Conservation (phyloP, 1,284 basidiomycete genomes). For the Moesziomyces antarcticus region DNA sequence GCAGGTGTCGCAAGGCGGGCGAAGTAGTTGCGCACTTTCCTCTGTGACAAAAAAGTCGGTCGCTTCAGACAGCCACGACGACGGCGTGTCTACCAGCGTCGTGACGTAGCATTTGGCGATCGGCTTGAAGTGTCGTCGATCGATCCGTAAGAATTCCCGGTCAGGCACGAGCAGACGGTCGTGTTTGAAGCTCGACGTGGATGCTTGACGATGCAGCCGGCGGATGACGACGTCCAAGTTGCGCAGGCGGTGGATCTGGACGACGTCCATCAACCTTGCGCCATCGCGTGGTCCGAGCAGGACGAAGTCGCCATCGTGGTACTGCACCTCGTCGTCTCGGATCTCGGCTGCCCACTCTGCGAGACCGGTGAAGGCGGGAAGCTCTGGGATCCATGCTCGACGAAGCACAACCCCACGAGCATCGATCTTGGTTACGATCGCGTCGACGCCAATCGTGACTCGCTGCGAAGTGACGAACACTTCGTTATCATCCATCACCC, state of each 20-base stretch:
- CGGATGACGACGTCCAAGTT: slow-evolving; percentile 6
- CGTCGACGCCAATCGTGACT: neutral
- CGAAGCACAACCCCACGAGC: slow-evolving; percentile 4
- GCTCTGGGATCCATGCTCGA: slow-evolving; percentile 11
- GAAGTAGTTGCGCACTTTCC: slow-evolving; percentile 1
- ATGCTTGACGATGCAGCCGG: slow-evolving; percentile 6
- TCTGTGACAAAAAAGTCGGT: slow-evolving; percentile 15
- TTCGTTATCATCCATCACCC: slow-evolving; percentile 5
- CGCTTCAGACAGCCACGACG: slow-evolving; percentile 5
- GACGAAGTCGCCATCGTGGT: slow-evolving; percentile 46
- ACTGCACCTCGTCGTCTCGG: neutral
- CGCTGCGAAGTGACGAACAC: neutral
- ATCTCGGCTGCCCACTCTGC: slow-evolving; percentile 7
- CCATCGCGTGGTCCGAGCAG: slow-evolving; percentile 1
- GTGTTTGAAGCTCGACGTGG: slow-evolving; percentile 14
- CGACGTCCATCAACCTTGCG: slow-evolving; percentile 10
- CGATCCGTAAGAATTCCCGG: neutral
- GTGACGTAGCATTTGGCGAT: slow-evolving; percentile 18
- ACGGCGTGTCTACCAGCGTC: neutral
- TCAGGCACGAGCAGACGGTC: slow-evolving; percentile 22
- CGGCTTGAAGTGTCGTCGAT: neutral
- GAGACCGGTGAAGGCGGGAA: slow-evolving; percentile 12
- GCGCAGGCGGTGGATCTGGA: slow-evolving; percentile 19
- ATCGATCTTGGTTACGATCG: neutral
- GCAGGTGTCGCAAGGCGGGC: slow-evolving; percentile 7